Evolutionary conservation across 1,284 basidiomycete genomes (phyloP), one percentile per base, ranked within the genome.

Genomic region (Rhodotorula sp.): DNA sequence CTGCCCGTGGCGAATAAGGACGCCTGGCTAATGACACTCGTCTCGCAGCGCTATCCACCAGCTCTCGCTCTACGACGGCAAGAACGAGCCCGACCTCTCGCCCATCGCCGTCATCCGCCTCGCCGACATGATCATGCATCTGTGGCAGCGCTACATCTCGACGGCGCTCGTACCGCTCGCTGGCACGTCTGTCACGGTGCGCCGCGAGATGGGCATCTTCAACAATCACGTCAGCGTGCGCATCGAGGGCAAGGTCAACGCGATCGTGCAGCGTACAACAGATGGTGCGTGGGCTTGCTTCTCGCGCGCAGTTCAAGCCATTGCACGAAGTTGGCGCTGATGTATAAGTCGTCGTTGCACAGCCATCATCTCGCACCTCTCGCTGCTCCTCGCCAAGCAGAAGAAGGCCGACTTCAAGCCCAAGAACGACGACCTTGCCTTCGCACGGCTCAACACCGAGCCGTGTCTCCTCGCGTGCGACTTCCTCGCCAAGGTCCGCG

Each of bases 321-420:
- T 5, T 27, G n/a, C n/a, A n/a, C 16, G 50, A 19, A 27, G n/a
- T 61, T 64, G 13, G 23, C 23, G 27, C 48, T 49, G 48, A 49
- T n/a, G n/a, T n/a, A n/a, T n/a, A n/a, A n/a, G n/a, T n/a, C n/a
- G n/a, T n/a, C n/a, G n/a, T n/a, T n/a, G n/a, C 21, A 34, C 69
- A 81, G 79, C 80, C 54, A 75, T 83, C 52, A 75, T 83, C 7
- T 72, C 77, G 2, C 83, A 79, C 75, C 79, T 86, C 19, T 85
- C 88, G 12, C 77, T 84, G 2, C 89, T 91, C 71, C 87, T 99
- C 50, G 53, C 77, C 19, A 97, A 94, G 81, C 97, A 99, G 81
- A 98, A 97, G 85, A 91, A 90, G 79, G 91, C 89, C 61, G 97
- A 99, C 80, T 99, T 97, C 84, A 95, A 95, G 81, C 97, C 97